Evolutionary conservation across 1,284 basidiomycete species (phyloP).

Genomic region (Heterobasidion occidentale): DNA sequence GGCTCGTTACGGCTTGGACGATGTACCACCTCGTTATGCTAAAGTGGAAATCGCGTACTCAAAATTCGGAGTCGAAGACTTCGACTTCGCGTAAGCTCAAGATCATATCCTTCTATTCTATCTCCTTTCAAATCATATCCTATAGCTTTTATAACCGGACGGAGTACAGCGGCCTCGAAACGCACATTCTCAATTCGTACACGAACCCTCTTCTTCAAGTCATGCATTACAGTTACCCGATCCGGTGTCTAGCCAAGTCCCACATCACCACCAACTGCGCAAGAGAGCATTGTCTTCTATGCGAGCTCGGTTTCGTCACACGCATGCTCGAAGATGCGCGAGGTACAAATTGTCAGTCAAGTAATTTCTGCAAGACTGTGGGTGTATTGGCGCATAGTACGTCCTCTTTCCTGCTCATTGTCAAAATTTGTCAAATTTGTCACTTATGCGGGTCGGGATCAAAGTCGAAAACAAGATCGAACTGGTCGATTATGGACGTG

Average conservation of each 20-base stretch:
- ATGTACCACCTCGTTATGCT: constrained; percentile 80
- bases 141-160: constrained; percentile 89
- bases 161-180: constrained; percentile 87
- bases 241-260: constrained; percentile 80
- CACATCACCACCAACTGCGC: constrained; percentile 87
- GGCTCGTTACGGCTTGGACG: constrained; percentile 41
- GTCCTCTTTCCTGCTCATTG: constrained; percentile 5
- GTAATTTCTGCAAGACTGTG: constrained; percentile 94
- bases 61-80: constrained; percentile 98
- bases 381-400: constrained; percentile 73
- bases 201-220: constrained; percentile 91
- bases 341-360: constrained; percentile 93
- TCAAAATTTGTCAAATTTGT: background rate
- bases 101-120: background rate
- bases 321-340: constrained; percentile 94
- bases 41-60: constrained; percentile 98
- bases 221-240: constrained; percentile 78
- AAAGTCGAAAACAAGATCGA: constrained; percentile 74
- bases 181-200: constrained; percentile 96
- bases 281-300: constrained; percentile 88
- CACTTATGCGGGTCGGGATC: background rate
- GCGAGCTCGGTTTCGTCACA: constrained; percentile 93
- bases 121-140: constrained; percentile 2
- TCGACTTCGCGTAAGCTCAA: constrained; percentile 79
- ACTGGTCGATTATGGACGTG: constrained; percentile 83